Percentiles rank a stretch among this genome's conserved stretches.
phyloP scores from a whole-genome alignment of 2,329 filamentous ascomycete genomes.

The Venturia pyrina region DNA sequence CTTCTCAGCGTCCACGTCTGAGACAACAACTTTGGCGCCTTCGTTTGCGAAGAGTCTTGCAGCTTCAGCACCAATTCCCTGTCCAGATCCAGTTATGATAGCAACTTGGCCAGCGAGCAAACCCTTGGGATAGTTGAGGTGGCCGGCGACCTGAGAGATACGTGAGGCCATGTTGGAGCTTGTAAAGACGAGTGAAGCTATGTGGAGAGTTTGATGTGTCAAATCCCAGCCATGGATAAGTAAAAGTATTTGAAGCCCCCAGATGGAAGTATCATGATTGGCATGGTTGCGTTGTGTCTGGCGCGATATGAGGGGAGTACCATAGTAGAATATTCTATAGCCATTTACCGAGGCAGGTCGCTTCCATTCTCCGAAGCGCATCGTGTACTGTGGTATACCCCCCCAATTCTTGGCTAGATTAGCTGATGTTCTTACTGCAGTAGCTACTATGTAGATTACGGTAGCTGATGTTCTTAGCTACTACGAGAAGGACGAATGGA shows the following conservation, averaged over 20 bases:
- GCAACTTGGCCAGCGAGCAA: conserved; percentile 71
- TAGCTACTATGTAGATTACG: too few species aligned
- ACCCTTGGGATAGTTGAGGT: conserved; percentile 67
- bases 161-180: conserved; percentile 8
- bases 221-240: neutral
- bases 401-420: too few species aligned
- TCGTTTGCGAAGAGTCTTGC: conserved; percentile 78
- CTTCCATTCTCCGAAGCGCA: neutral
- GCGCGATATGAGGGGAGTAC: neutral
- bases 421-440: too few species aligned
- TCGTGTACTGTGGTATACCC: too few species aligned
- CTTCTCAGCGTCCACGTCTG: conserved; percentile 77
- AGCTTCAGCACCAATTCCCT: conserved; percentile 80
- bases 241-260: neutral
- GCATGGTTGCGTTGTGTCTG: neutral
- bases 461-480: too few species aligned
- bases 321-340: too few species aligned
- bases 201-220: neutral
- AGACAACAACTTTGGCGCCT: conserved; percentile 73
- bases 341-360: neutral
- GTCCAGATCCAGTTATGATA: conserved; percentile 78
- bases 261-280: neutral
- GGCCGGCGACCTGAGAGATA: conserved; percentile 8
- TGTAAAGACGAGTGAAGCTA: neutral
- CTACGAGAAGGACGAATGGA: conserved; percentile 23